These are phyloP conservation scores for Carallia brachiata DNA, from an alignment of 345 rosid genomes.

Conservation along the genomic window DNA sequence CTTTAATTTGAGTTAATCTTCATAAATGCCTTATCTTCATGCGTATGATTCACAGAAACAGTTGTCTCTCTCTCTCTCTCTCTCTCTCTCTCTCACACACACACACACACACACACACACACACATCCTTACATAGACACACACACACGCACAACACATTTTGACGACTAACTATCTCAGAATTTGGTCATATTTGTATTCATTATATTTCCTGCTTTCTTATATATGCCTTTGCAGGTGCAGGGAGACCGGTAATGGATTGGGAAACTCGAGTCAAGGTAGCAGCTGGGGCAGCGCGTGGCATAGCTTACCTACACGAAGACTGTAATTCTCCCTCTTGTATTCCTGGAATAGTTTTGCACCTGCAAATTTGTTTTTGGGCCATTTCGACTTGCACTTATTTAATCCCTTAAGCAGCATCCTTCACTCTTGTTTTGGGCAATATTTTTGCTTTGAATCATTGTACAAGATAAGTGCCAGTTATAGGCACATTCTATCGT, in stretches of 20 bases:
- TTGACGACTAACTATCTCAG: too few relatives aligned
- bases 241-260: slow-evolving; percentile 75
- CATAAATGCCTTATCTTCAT: not conserved
- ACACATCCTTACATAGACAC: too few relatives aligned
- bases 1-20: not conserved
- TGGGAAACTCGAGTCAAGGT: slow-evolving; percentile 81
- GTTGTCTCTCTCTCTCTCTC: too few relatives aligned
- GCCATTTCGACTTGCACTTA: not conserved
- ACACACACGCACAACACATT: too few relatives aligned
- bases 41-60: not conserved
- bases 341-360: slow-evolving; percentile 5
- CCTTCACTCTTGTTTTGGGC: not conserved
- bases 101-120: too few relatives aligned
- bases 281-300: slow-evolving; percentile 98
- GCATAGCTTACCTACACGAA: slow-evolving; percentile 96
- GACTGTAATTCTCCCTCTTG: slow-evolving; percentile 64
- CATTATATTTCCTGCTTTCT: slow-evolving; percentile 5
- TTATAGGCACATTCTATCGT: not conserved
- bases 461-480: slow-evolving; percentile 4
- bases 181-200: not conserved
- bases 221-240: slow-evolving; percentile 41
- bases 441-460: not conserved
- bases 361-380: not conserved
- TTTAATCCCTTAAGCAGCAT: not conserved
- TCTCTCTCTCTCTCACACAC: too few relatives aligned